Evolutionary conservation across 2,329 filamentous ascomycete species (phyloP).

Genomic region (Aspergillus viridinutans): DNA sequence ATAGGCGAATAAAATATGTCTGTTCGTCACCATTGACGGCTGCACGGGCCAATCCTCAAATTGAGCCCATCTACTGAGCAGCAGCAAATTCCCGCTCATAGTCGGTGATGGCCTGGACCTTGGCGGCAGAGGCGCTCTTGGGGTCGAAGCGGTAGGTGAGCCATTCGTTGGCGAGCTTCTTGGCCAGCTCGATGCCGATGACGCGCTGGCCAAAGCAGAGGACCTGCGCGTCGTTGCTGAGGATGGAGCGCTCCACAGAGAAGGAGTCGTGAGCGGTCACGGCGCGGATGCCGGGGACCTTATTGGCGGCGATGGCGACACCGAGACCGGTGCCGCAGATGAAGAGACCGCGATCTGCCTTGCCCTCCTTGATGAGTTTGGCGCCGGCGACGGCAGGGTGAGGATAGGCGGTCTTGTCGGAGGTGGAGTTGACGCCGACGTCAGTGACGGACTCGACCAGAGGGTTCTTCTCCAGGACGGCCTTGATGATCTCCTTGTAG

Average conservation of each 20-base stretch:
- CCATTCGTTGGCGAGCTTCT: slow-evolving; percentile 76
- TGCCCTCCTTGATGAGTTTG: slow-evolving; percentile 45
- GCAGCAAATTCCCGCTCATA: slow-evolving; percentile 38
- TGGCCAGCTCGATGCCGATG: slow-evolving; percentile 73
- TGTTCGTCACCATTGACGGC: too few relatives aligned
- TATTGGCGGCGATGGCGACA: slow-evolving; percentile 86
- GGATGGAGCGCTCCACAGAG: slow-evolving; percentile 71
- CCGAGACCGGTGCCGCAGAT: slow-evolving; percentile 86
- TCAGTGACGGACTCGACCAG: slow-evolving; percentile 67
- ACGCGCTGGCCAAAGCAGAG: slow-evolving; percentile 83
- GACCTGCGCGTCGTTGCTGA: slow-evolving; percentile 84
- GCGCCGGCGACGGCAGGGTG: slow-evolving; percentile 72
- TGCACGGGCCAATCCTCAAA: too few relatives aligned
- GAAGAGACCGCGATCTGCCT: slow-evolving; percentile 67
- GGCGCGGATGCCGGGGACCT: slow-evolving; percentile 77
- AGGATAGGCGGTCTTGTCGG: slow-evolving; percentile 78
- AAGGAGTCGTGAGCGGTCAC: slow-evolving; percentile 87
- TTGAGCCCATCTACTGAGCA: slow-evolving; percentile 1
- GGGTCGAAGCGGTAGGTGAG: slow-evolving; percentile 76
- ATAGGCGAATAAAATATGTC: neutral
- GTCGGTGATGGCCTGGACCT: slow-evolving; percentile 48
- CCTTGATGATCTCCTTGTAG: slow-evolving; percentile 76
- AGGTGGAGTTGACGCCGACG: slow-evolving; percentile 62
- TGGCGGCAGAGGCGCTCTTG: slow-evolving; percentile 59
- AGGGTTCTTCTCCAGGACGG: slow-evolving; percentile 63